phyloP scores from a whole-genome alignment of 2,329 filamentous ascomycete genomes.

The Microdochium bolleyi region DNA sequence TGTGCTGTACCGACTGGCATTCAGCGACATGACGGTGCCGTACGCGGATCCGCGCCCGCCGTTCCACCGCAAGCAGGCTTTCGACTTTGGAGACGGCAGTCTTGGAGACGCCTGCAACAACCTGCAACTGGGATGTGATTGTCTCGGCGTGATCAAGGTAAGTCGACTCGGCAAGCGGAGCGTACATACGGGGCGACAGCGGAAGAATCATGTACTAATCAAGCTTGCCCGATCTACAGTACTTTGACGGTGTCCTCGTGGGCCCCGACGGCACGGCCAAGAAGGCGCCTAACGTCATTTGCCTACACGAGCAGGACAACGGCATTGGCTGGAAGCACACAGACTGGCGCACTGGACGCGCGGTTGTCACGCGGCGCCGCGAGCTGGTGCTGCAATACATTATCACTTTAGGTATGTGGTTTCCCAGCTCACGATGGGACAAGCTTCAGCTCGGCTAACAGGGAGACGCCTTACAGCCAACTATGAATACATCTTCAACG shows the following conservation, averaged over 20 bases:
- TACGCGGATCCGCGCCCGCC: slow-evolving; percentile 59
- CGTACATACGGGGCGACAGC: too few relatives aligned
- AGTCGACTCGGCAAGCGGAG: neutral
- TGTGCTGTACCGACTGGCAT: slow-evolving; percentile 57
- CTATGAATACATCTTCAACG: slow-evolving; percentile 54
- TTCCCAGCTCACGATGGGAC: too few relatives aligned
- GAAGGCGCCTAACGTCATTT: slow-evolving; percentile 50
- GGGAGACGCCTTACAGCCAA: slow-evolving; percentile 16
- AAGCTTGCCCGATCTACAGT: slow-evolving; percentile 20
- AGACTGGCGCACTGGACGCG: slow-evolving; percentile 56
- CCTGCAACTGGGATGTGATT: slow-evolving; percentile 60
- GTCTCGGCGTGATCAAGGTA: slow-evolving; percentile 54
- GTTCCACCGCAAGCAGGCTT: slow-evolving; percentile 62
- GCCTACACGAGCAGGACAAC: slow-evolving; percentile 63
- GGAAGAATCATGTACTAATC: neutral
- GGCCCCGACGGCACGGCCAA: slow-evolving; percentile 43
- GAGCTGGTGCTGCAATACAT: slow-evolving; percentile 62
- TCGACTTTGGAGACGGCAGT: slow-evolving; percentile 64
- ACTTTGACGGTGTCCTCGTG: slow-evolving; percentile 49
- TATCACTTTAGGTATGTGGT: slow-evolving; percentile 49
- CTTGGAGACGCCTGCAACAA: slow-evolving; percentile 62
- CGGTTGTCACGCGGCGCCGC: slow-evolving; percentile 50
- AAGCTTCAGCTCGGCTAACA: too few relatives aligned
- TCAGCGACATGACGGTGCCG: slow-evolving; percentile 63
- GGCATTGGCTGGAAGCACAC: slow-evolving; percentile 67